A percentile compares a stretch with the other conserved stretches of the same genome.
Conservation (phyloP, 1,139 yeast genomes). For the Debaryomyces udenii region DNA sequence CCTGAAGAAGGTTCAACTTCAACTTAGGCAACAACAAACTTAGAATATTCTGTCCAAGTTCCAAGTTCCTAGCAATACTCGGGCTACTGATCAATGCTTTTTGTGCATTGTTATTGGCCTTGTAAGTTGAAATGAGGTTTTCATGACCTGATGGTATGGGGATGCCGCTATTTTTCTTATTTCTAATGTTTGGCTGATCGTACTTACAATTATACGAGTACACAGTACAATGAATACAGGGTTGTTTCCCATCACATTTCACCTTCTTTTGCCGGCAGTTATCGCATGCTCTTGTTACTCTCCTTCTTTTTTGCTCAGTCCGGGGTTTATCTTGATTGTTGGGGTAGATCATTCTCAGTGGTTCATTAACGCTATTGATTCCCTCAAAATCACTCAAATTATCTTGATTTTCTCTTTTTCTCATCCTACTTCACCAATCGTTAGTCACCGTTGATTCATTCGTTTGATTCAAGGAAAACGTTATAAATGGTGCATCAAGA, state of each 20-base stretch:
- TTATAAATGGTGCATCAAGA: not conserved
- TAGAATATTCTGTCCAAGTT: conserved; percentile 32
- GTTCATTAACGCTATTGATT: not conserved
- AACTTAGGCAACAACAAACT: conserved; percentile 54
- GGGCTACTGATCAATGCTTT: not conserved
- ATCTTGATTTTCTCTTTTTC: conserved; percentile 2
- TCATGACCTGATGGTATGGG: conserved; percentile 27
- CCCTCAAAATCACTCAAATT: not conserved
- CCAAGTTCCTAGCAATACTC: conserved; percentile 3
- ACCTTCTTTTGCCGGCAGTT: conserved; percentile 79
- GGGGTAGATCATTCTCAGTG: conserved; percentile 9
- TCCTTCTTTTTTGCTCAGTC: conserved; percentile 57
- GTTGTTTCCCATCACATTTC: conserved; percentile 85
- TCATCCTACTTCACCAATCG: conserved; percentile 1
- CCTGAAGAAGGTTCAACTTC: conserved; percentile 40
- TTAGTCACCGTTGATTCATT: not conserved
- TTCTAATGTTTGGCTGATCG: conserved; percentile 73
- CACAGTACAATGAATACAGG: conserved; percentile 88
- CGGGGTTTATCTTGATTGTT: conserved; percentile 7
- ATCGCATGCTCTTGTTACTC: conserved; percentile 87
- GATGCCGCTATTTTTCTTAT: conserved; percentile 40
- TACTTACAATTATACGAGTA: conserved; percentile 75
- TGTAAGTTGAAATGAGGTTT: not conserved
- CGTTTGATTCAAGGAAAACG: too few species aligned
- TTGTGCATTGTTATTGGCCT: not conserved